phyloP scores from a whole-genome alignment of 2,329 filamentous ascomycete genomes.

The Blastomyces emzantsi region DNA sequence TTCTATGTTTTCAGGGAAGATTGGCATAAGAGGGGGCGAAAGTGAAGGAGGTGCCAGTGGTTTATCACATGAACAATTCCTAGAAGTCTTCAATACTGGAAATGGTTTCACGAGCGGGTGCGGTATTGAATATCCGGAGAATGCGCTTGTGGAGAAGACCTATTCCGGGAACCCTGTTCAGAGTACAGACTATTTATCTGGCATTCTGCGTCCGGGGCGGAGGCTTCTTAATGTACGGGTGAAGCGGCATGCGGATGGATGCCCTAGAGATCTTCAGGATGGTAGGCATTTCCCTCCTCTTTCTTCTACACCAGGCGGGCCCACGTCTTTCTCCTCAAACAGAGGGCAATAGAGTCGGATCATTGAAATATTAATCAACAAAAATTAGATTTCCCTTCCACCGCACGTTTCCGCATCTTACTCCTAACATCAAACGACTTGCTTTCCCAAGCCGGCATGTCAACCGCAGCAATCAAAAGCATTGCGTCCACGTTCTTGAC shows the following conservation, averaged over 20 bases:
- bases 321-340: not conserved
- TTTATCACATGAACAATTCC: slow-evolving; percentile 29
- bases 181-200: slow-evolving; percentile 29
- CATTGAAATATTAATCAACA: slow-evolving; percentile 2
- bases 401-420: slow-evolving; percentile 31
- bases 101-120: slow-evolving; percentile 34
- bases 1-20: slow-evolving; percentile 34
- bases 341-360: not conserved
- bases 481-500: slow-evolving; percentile 20
- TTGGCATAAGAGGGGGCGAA: slow-evolving; percentile 22
- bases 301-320: not conserved
- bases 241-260: slow-evolving; percentile 32
- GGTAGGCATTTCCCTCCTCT: slow-evolving; percentile 13
- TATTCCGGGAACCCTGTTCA: slow-evolving; percentile 20
- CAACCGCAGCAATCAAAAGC: slow-evolving; percentile 19
- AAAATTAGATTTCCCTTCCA: slow-evolving; percentile 28
- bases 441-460: slow-evolving; percentile 23
- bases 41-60: slow-evolving; percentile 16
- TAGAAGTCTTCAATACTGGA: slow-evolving; percentile 30
- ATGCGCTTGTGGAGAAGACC: slow-evolving; percentile 22
- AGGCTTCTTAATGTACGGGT: slow-evolving; percentile 27
- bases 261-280: slow-evolving; percentile 29
- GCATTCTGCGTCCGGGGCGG: slow-evolving; percentile 29
- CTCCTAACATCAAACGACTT: slow-evolving; percentile 30
- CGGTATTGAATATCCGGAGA: slow-evolving; percentile 31